Base-by-base conservation (phyloP, 352 stramenopile genomes). In the Phytophthora uliginosa region DNA sequence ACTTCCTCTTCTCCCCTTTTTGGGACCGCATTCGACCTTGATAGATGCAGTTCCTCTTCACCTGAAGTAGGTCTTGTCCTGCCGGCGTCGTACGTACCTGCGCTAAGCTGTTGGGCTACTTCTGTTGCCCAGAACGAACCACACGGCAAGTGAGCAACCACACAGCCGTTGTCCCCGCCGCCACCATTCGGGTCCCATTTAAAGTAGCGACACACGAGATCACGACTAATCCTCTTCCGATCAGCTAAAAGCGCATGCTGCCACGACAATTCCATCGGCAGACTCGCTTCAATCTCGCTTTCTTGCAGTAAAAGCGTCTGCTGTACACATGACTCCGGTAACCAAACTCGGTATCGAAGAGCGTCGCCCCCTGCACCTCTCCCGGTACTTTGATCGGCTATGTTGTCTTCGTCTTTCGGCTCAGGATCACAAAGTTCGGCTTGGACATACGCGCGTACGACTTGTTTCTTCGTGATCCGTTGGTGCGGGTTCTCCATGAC, bases 221-320 rank as follows among this genome's bases (percentile, higher is more conserved):
- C 57, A 1, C 56, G 82, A 57, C 64, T 81, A 28, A 77, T 67
- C 0, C 17, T 51, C 57, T 52, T 40, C 12, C 75, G 67, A 18
- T 81, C 59, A 0, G 15, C 47, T 4, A 48, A 57, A 4, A 59
- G 40, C 7, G 76, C 75, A 7, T 54, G 69, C 1, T 69, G n/a
- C 87, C 87, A 94, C 4, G 82, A 80, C 4, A 60, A 57, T 50
- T 66, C 38, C 6, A 62, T 28, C 0, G 58, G 13, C 9, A 92
- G 76, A 73, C 69, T 92, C 4, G 85, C 77, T 52, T 93, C 87
- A 10, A 95, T 64, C 38, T 93, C 76, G 6, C 67, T 85, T 42
- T 85, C 72, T n/a, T 73, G 54, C 8, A 92, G 71, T 12, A 70
- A 17, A 10, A 95, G 24, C 2, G 51, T 71, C 57, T 94, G 83